Percentiles rank a stretch among this genome's conserved stretches.
phyloP scores from a whole-genome alignment of 2,329 filamentous ascomycete genomes.

The Microdochium trichocladiopsis region DNA sequence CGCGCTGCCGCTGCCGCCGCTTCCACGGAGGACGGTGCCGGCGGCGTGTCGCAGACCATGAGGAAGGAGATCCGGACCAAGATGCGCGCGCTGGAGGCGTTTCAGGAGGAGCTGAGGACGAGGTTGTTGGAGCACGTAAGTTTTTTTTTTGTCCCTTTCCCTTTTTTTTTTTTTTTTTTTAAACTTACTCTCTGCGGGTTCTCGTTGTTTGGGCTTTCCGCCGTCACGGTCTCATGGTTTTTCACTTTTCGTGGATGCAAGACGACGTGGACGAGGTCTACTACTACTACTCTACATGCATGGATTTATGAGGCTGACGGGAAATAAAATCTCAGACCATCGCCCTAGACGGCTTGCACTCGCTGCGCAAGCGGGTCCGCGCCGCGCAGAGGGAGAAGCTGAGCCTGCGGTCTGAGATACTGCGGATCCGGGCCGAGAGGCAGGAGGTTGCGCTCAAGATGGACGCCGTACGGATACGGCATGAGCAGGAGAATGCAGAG shows the following conservation, averaged over 20 bases:
- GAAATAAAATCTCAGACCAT: slow-evolving; percentile 44
- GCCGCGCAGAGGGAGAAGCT: slow-evolving; percentile 51
- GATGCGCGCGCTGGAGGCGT: slow-evolving; percentile 48
- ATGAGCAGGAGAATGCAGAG: slow-evolving; percentile 46
- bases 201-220: too few relatives aligned
- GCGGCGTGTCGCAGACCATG: slow-evolving; percentile 19
- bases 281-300: too few relatives aligned
- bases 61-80: slow-evolving; percentile 50
- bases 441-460: slow-evolving; percentile 56
- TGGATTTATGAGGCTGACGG: too few relatives aligned
- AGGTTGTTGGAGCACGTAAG: slow-evolving; percentile 53
- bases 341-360: slow-evolving; percentile 50
- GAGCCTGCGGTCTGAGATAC: slow-evolving; percentile 50
- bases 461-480: slow-evolving; percentile 54
- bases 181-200: neutral
- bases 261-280: too few relatives aligned
- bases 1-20: slow-evolving; percentile 30
- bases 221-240: too few relatives aligned
- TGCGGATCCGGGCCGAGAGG: slow-evolving; percentile 49
- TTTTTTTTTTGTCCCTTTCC: slow-evolving; percentile 4
- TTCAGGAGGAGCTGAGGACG: slow-evolving; percentile 47
- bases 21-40: slow-evolving; percentile 24
- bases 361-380: slow-evolving; percentile 49
- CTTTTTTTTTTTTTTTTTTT: neutral
- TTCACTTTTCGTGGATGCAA: too few relatives aligned